Evolutionary conservation across 2,329 filamentous ascomycete genomes (phyloP), one percentile per base, ranked within the genome.

Genomic region (Sporothrix inflata): DNA sequence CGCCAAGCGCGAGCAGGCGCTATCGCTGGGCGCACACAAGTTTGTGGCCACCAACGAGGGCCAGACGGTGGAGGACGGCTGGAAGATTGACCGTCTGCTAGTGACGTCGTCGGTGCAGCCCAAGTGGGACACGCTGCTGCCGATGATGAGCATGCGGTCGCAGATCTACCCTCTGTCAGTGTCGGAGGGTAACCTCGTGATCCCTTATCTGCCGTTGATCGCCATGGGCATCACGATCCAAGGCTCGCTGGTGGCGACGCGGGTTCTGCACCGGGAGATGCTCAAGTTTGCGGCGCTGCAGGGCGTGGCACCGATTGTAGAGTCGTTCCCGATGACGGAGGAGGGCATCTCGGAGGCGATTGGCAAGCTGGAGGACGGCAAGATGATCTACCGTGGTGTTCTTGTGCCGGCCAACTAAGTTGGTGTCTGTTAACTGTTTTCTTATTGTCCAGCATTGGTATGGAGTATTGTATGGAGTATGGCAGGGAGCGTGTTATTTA

Each of bases 101-200:
- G 63, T 67, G 42, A 67, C 63, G 14, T 49, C 63, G 42, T 67
- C 63, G 42, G 63, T 21, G 42, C 63, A 67, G 63, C 63, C 63
- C 7, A 51, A 34, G 42, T 67, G 63, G 63, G 42, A 49, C 11
- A 21, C 63, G 42, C 42, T 67, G 24, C 63, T 67, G 24, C 63
- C 63, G 24, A 67, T 67, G 63, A 11, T 67, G 63, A 49, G 42
- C 42, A 47, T 51, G 42, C 42, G 45, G 63, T 67, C 63, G 63
- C 63, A 67, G 24, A 51, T 67, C 16, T 67, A 67, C 63, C 63
- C 63, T 24, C 42, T 67, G 63, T 67, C 63, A 7, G 63, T 67
- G 42, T 67, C 63, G 42, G 19, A 30, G 14, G 45, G 14, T 11
- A 27, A 67, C 42, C 63, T 67, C 7, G 63, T 49, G 24, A 67